Evolutionary conservation across 371 early-diverging fungal species (phyloP).

Genomic region (Mitosporidium daphniae): DNA sequence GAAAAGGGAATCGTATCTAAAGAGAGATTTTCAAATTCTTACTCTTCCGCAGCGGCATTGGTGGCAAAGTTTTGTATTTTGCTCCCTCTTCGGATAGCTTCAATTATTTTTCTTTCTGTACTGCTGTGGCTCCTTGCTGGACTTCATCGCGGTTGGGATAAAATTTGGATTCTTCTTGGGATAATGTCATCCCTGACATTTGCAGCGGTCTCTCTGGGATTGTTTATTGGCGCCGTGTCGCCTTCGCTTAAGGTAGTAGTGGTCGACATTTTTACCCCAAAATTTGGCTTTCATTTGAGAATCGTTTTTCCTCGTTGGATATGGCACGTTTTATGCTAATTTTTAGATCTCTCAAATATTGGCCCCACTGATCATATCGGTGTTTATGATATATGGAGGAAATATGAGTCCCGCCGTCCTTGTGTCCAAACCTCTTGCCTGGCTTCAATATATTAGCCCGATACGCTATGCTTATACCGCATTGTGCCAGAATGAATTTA

Average conservation of each 20-base stretch:
- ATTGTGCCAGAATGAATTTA: constrained; percentile 3
- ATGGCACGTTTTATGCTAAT: constrained; percentile 10
- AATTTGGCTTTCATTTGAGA: too few relatives aligned
- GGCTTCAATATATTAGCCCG: constrained; percentile 10
- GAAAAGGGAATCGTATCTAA: constrained; percentile 12
- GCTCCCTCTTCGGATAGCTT: constrained; percentile 5
- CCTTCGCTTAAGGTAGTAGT: too few relatives aligned
- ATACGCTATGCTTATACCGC: constrained; percentile 8
- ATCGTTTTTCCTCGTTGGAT: constrained; percentile 1
- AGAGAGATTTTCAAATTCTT: constrained; percentile 13
- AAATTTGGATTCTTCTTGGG: too few relatives aligned
- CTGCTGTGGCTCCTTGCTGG: constrained; percentile 9
- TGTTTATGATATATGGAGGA: constrained; percentile 14
- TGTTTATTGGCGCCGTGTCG: constrained; percentile 2
- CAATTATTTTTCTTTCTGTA: constrained; percentile 6
- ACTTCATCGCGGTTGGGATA: too few relatives aligned
- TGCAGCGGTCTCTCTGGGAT: constrained; percentile 1
- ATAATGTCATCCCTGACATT: constrained; percentile 1
- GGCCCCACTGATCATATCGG: constrained; percentile 9
- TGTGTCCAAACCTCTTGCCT: constrained; percentile 8
- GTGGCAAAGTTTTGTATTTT: constrained; percentile 11
- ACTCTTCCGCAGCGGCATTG: constrained; percentile 10
- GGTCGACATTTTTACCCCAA: too few relatives aligned
- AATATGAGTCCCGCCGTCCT: constrained; percentile 9
- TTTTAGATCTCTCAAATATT: too few relatives aligned